Conservation (phyloP, 768 basidiomycete species). For the Naganishia kalamii region DNA sequence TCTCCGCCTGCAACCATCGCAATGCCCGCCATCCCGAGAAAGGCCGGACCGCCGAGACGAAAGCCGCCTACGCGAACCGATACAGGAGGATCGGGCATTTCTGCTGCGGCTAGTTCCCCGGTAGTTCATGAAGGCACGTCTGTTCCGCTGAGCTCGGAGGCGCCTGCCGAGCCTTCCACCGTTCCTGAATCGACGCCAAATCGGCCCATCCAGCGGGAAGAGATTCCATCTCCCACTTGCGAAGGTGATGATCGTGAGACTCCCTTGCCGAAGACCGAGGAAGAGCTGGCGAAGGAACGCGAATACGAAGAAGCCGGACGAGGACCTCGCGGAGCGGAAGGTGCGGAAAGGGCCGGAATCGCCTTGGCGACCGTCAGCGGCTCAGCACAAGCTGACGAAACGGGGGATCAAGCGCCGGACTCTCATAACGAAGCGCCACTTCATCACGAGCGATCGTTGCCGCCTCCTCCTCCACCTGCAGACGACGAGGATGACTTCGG, state of each 20-base stretch:
- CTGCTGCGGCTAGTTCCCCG: not conserved
- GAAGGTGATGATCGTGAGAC: constrained; percentile 52
- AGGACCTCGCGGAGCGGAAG: constrained; percentile 36
- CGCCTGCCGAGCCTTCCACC: too few species aligned
- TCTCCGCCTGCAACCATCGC: constrained; percentile 15
- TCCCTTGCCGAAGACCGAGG: constrained; percentile 33
- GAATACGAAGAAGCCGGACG: constrained; percentile 32
- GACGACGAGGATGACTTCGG: constrained; percentile 14
- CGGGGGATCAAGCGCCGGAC: not conserved
- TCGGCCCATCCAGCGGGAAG: constrained; percentile 2
- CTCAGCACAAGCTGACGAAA: not conserved
- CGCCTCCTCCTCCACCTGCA: constrained; percentile 15
- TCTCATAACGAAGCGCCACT: not conserved
- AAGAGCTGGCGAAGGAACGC: constrained; percentile 28
- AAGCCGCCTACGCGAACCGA: not conserved
- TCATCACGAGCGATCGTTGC: constrained; percentile 15
- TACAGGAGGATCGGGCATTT: constrained; percentile 15
- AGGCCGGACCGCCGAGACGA: constrained; percentile 27
- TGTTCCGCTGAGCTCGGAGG: too few species aligned
- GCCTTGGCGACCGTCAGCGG: constrained; percentile 32
- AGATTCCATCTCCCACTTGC: constrained; percentile 48
- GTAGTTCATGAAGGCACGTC: not conserved
- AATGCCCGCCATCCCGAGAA: constrained; percentile 30
- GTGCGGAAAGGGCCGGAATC: constrained; percentile 44
- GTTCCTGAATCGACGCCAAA: not conserved